These are phyloP conservation scores for Leishmania gerbilli DNA, from an alignment of 208 protist species.

Conservation along the genomic window DNA sequence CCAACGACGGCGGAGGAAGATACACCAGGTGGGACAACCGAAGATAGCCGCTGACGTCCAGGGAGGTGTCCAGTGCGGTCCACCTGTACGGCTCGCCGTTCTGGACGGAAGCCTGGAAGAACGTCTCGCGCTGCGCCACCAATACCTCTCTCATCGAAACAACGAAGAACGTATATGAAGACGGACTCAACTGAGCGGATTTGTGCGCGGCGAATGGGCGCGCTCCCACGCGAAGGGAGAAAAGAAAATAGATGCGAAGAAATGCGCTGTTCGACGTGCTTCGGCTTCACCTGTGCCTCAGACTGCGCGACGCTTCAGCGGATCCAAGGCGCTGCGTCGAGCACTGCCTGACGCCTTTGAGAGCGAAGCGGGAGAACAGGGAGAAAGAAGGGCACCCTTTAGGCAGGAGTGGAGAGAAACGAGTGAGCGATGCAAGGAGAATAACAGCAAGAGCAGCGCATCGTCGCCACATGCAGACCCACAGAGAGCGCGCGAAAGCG, in stretches of 20 bases:
- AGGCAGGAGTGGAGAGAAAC: background rate
- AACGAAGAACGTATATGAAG: background rate
- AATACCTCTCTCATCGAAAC: slow-evolving; percentile 25
- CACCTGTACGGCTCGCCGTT: slow-evolving; percentile 70
- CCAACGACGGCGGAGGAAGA: slow-evolving; percentile 53
- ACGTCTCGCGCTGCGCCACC: slow-evolving; percentile 38
- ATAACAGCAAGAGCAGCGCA: background rate
- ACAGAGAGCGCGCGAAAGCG: background rate
- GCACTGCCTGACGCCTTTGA: background rate
- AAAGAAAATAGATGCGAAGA: background rate
- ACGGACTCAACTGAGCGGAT: background rate
- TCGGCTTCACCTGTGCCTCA: background rate
- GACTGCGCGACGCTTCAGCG: background rate
- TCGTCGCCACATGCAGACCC: no score
- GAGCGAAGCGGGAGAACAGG: background rate
- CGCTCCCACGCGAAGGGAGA: background rate
- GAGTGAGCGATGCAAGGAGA: background rate
- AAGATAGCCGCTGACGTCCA: slow-evolving; percentile 63
- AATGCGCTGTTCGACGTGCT: background rate
- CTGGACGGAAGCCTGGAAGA: slow-evolving; percentile 64
- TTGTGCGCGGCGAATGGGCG: background rate
- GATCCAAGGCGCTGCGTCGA: background rate
- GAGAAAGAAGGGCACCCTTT: background rate
- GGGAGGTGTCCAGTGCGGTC: slow-evolving; percentile 37
- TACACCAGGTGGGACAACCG: slow-evolving; percentile 78